Base-by-base conservation (phyloP, 2,329 filamentous ascomycete genomes). In the Neonectria coccinea region DNA sequence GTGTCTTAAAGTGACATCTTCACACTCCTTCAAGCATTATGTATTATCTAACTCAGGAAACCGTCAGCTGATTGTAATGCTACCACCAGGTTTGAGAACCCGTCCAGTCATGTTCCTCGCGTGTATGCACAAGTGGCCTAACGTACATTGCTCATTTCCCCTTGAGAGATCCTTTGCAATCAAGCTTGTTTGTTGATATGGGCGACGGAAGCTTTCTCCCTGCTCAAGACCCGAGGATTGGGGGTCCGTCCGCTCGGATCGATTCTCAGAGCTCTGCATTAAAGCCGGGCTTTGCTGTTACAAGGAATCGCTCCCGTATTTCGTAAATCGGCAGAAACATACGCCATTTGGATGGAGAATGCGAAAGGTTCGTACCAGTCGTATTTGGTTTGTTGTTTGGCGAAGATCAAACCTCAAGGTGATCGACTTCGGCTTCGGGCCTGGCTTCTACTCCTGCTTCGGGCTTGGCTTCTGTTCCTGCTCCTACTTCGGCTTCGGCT, bases 371-470 rank as follows among this genome's bases (percentile, higher is more conserved):
- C 18, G 6, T 6, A n/a, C 29, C 25, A 39, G 33, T 22, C 20
- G 12, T 6, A 20, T 48, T 14, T 16, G 50, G 41, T 39, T 54
- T 25, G 27, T 22, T 29, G 12, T 48, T 16, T 16, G 29, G 14
- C 4, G 12, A 16, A 11, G 20, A 10, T 25, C 3, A 11, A 4
- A 31, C 2, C 36, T 73, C 73, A 76, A 62, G 74, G 74, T 8
- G 76, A 77, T 50, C 68, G 70, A 59, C 73, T 77, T 25, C 41
- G 58, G 29, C 51, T 67, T 18, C 55, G 22, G 22, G 39, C n/a
- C 10, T 42, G 39, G n/a, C 59, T 65, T 10, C 57, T 56, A 8
- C 31, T 33, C 31, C 41, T 60, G 33, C 51, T 67, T 18, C 55
- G 22, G 18, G n/a, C n/a, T 18, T 18, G 39, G 16, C 59, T 65